Base-by-base conservation (phyloP, 2,329 filamentous ascomycete species). In the Ophiocordyceps camponoti-floridani region DNA sequence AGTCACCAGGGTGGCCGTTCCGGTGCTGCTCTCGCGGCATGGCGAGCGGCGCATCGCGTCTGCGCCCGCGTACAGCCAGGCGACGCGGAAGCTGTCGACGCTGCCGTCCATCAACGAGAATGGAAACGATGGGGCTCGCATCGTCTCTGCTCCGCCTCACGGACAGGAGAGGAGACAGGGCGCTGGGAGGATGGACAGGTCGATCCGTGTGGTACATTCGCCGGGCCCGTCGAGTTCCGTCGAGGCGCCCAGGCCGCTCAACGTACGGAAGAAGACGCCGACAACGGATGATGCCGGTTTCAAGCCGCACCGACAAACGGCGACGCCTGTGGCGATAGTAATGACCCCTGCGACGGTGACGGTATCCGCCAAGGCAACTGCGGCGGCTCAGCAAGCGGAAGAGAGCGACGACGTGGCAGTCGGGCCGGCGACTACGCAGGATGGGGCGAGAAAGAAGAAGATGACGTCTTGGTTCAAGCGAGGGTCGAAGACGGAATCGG, bases 191-290 rank as follows among this genome's bases (percentile, higher is more conserved):
- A 63, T 64, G 3, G 65, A 70, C 46, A 65, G 70, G 43, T 75
- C 70, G 1, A 76, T 76, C 51, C 68, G 72, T 6, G 56, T 76
- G 5, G 72, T 76, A n/a, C 59, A 67, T 46, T 72, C 72, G 3
- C 67, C 69, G 4, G 61, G 61, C 2, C 56, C 55, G 3, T 50
- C 52, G n/a, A 59, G 54, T 41, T 56, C 58, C 3, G 54, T 61
- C 1, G 54, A 59, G 28, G 52, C 56, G 2, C 63, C 66, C 0
- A 56, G 58, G 42, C 62, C 63, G 27, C 59, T 67, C 41, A 65
- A 67, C 35, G 56, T 67, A 16, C 61, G 61, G 43, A 70, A 67
- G 53, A 65, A 64, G 49, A 43, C 52, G 8, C 46, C 48, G 12
- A 51, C 53, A 11, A 51, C 53, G 12, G 53, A 52, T 33, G 51